These are phyloP conservation scores for Parmelia sp. DNA, from an alignment of 495 filamentous ascomycete species.

Conservation along the genomic window DNA sequence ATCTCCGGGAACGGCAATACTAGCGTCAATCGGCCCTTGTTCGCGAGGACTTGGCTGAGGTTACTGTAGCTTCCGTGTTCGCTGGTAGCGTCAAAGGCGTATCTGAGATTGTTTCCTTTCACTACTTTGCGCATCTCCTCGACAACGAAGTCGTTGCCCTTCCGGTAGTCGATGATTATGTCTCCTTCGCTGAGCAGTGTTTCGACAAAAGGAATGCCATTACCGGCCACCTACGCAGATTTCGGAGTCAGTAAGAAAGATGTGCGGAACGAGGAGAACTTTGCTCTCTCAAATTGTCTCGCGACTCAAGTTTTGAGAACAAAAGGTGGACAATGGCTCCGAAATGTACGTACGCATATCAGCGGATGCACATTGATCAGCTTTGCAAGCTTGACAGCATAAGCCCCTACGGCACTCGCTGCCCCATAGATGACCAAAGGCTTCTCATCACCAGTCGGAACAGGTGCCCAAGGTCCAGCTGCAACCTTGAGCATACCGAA, in stretches of 20 bases:
- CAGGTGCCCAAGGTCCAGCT: constrained; percentile 25
- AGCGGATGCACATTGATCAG: constrained; percentile 35
- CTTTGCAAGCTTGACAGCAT: constrained; percentile 38
- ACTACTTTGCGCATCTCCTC: constrained; percentile 32
- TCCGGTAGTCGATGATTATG: constrained; percentile 39
- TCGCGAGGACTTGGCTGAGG: constrained; percentile 26
- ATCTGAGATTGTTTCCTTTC: constrained; percentile 28
- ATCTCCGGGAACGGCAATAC: constrained; percentile 16
- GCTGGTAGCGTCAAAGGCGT: constrained; percentile 32
- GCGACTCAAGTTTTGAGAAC: too few relatives aligned
- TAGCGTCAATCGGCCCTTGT: constrained; percentile 8
- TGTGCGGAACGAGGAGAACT: too few relatives aligned
- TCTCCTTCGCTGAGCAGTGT: constrained; percentile 30
- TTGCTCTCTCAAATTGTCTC: too few relatives aligned
- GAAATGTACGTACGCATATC: too few relatives aligned
- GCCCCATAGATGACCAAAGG: constrained; percentile 39
- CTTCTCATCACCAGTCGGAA: constrained; percentile 23
- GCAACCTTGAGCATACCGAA: constrained; percentile 23
- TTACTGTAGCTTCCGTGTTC: constrained; percentile 25
- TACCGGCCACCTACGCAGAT: too few relatives aligned
- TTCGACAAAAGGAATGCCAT: constrained; percentile 32
- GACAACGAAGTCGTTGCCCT: constrained; percentile 31
- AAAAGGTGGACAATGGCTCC: too few relatives aligned
- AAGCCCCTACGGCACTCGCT: constrained; percentile 36
- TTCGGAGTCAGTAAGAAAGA: too few relatives aligned